phyloP scores from a whole-genome alignment of 441 rosid genomes.

The Brassica balearica region DNA sequence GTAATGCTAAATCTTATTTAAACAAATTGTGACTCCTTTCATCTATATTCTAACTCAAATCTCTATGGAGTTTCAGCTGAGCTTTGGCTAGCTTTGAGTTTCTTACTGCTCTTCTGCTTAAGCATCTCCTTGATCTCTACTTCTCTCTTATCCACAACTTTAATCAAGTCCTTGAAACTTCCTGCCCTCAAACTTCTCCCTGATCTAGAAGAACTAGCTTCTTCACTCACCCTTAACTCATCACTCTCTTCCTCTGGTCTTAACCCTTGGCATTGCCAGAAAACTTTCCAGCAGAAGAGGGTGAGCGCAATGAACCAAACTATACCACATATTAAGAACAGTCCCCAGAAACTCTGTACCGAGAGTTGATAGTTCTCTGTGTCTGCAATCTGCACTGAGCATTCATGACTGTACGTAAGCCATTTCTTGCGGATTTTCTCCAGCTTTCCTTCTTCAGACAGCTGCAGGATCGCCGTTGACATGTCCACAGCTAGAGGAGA shows the following conservation, averaged over 20 bases:
- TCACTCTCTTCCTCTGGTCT: slow-evolving; percentile 45
- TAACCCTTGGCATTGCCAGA: slow-evolving; percentile 66
- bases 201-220: slow-evolving; percentile 58
- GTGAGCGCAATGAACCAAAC: slow-evolving; percentile 67
- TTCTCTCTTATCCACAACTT: slow-evolving; percentile 80
- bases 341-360: slow-evolving; percentile 85
- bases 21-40: slow-evolving; percentile 10
- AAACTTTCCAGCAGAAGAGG: slow-evolving; percentile 59
- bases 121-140: slow-evolving; percentile 67
- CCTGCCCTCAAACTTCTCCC: slow-evolving; percentile 45
- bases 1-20: slow-evolving; percentile 24
- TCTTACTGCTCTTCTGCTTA: slow-evolving; percentile 54
- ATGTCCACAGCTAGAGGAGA: slow-evolving; percentile 91
- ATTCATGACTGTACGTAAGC: slow-evolving; percentile 55
- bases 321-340: slow-evolving; percentile 79
- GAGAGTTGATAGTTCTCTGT: slow-evolving; percentile 60
- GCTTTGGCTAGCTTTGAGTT: slow-evolving; percentile 50
- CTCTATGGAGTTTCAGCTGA: slow-evolving; percentile 45
- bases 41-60: not conserved
- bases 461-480: slow-evolving; percentile 89
- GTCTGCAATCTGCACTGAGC: slow-evolving; percentile 53
- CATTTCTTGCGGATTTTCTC: slow-evolving; percentile 81
- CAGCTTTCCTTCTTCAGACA: slow-evolving; percentile 88
- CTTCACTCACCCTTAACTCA: slow-evolving; percentile 52
- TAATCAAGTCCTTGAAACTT: slow-evolving; percentile 69